Base-by-base conservation (phyloP, 176 grass and related monocot species). In the Secale cereale region DNA sequence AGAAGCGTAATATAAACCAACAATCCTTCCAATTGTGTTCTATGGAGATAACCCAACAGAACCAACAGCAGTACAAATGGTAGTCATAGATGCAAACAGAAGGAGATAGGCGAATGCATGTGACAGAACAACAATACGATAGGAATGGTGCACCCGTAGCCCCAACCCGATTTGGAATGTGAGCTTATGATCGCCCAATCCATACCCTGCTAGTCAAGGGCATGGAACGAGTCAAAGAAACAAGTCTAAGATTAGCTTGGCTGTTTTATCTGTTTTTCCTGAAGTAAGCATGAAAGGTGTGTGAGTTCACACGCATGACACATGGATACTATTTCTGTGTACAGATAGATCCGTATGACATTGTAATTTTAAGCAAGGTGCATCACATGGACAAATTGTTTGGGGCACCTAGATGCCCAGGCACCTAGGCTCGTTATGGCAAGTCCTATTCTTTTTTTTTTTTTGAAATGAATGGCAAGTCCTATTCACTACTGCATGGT, bases 21-120 rank as follows among this genome's bases (percentile, higher is more conserved):
- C n/a, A 46, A 48, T 43, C 71, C 8, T 30, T 70, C 10, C 50
- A 46, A 50, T 81, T 39, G 17, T 79, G 29, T 86, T 80, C 28
- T 27, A 88, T 20, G 10, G 40, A 80, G 27, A 81, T 89, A 70
- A 78, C 20, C 14, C 82, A 75, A 85, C 59, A 76, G 78, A 80
- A 89, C 28, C 5, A 35, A 63, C 8, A 61, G 11, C 7, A 77
- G 10, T 66, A 68, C 78, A 37, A n/a, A 12, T 59, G 10, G 62
- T 76, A 75, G 33, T 28, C 37, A 64, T 43, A 16, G 45, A 67
- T 41, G 45, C 48, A 82, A 82, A 14, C 45, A 56, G 31, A 30
- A 37, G 32, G 40, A 76, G 17, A 82, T 40, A 33, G 46, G 27
- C 13, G 31, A 26, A 29, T 78, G 61, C 48, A 25, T 50, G 23